Conservation (phyloP, 2,329 filamentous ascomycete species). For the Arthrobotrys pseudoclavata region DNA sequence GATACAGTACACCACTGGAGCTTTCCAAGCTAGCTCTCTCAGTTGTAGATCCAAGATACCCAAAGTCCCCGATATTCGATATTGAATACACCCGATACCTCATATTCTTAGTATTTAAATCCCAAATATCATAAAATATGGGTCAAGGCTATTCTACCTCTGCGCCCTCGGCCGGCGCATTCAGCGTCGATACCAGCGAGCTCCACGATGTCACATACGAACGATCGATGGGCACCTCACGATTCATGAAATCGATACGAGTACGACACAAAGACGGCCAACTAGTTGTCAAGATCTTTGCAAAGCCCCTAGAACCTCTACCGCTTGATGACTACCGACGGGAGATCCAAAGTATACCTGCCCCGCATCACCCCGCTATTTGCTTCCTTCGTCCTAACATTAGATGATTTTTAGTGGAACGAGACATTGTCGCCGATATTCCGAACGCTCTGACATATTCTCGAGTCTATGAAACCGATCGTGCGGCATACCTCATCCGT, state of each 20-base stretch:
- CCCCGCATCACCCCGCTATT: constrained; percentile 2
- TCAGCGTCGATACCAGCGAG: constrained; percentile 86
- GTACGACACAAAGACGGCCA: constrained; percentile 90
- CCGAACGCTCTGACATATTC: constrained; percentile 94
- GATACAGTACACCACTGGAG: not conserved
- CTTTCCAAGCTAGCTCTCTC: not conserved
- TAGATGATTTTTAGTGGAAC: constrained; percentile 76
- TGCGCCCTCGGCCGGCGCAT: constrained; percentile 77
- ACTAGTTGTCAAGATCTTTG: constrained; percentile 92
- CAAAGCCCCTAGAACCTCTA: constrained; percentile 84
- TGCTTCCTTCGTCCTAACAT: constrained; percentile 41
- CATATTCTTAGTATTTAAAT: constrained; percentile 62
- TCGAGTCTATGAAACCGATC: constrained; percentile 89
- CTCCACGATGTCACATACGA: constrained; percentile 92
- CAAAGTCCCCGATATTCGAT: constrained; percentile 57
- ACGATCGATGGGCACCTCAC: constrained; percentile 87
- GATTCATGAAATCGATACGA: constrained; percentile 96
- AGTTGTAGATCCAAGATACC: not conserved
- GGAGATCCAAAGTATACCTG: constrained; percentile 77
- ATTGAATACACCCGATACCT: constrained; percentile 56
- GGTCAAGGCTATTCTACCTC: constrained; percentile 87
- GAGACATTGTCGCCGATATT: constrained; percentile 81
- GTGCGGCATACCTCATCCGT: constrained; percentile 90
- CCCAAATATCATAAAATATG: constrained; percentile 71
- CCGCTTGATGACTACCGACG: constrained; percentile 83